phyloP scores from a whole-genome alignment of 1,284 basidiomycete species.

The Rhodotorula mucilaginosa region DNA sequence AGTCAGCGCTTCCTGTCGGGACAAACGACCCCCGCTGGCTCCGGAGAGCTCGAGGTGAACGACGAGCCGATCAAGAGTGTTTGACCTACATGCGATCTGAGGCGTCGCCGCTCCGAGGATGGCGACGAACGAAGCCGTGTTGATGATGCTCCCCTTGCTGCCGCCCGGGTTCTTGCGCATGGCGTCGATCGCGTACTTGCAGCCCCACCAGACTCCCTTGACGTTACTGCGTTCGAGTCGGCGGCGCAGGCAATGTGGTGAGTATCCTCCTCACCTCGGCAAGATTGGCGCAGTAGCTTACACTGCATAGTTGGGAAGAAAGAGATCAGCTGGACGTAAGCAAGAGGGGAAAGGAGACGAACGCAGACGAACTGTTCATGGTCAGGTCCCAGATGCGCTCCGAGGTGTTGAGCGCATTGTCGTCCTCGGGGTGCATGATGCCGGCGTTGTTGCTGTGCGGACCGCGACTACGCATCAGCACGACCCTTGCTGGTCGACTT shows the following conservation, averaged over 20 bases:
- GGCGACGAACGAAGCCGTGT: conserved; percentile 93
- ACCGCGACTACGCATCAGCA: not conserved
- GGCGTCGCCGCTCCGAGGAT: conserved; percentile 91
- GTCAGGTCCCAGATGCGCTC: conserved; percentile 63
- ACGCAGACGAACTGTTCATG: conserved; percentile 13
- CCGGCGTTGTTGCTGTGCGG: conserved; percentile 47
- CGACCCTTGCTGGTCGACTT: not conserved
- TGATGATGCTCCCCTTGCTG: conserved; percentile 89
- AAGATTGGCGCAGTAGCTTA: not conserved
- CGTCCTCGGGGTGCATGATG: conserved; percentile 93
- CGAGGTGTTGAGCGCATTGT: conserved; percentile 90
- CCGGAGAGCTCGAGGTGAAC: no score
- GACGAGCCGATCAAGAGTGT: not conserved
- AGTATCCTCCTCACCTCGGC: no score
- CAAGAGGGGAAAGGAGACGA: not conserved
- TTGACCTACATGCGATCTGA: conserved; percentile 68
- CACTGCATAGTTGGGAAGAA: not conserved
- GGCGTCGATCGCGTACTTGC: conserved; percentile 91
- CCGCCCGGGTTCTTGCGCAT: conserved; percentile 88
- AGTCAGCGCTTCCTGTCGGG: no score
- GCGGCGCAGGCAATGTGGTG: conserved; percentile 5
- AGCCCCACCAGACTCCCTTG: conserved; percentile 98
- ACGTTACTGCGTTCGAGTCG: conserved; percentile 90
- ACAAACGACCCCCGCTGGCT: no score
- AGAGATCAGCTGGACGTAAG: not conserved